Evolutionary conservation across 805 yeast species (phyloP).

Genomic region (Sugiyamaella lignohabitans): DNA sequence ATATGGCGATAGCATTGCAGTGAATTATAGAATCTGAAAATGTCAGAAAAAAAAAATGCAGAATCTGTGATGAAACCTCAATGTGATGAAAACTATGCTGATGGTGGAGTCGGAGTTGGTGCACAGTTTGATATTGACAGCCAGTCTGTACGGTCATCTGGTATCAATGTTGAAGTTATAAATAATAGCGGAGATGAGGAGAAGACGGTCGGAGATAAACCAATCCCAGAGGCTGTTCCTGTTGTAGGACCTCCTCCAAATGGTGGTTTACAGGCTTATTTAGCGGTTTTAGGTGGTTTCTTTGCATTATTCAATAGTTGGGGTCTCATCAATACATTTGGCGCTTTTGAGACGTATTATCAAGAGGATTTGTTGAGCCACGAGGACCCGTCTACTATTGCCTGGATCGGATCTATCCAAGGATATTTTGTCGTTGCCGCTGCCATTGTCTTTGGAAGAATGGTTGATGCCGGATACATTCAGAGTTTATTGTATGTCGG

Average conservation of each 20-base stretch:
- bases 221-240: not conserved
- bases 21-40: too few relatives aligned
- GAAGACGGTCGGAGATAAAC: not conserved
- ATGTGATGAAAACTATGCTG: not conserved
- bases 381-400: constrained; percentile 27
- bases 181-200: not conserved
- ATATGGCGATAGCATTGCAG: too few relatives aligned
- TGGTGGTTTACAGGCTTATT: constrained; percentile 22
- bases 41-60: too few relatives aligned
- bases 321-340: constrained; percentile 26
- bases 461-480: constrained; percentile 27
- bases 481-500: constrained; percentile 21
- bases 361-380: constrained; percentile 21
- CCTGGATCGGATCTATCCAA: constrained; percentile 33
- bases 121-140: not conserved
- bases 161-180: not conserved
- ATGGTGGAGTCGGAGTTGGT: too few relatives aligned
- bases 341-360: constrained; percentile 28
- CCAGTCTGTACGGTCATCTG: not conserved
- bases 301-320: constrained; percentile 19
- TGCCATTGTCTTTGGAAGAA: constrained; percentile 27
- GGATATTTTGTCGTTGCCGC: constrained; percentile 25
- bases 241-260: constrained; percentile 15
- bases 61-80: not conserved
- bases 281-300: constrained; percentile 20